Evolutionary conservation across 352 stramenopile species (phyloP), one percentile per base, ranked within the genome.

Genomic region (Pythium dissotocum): DNA sequence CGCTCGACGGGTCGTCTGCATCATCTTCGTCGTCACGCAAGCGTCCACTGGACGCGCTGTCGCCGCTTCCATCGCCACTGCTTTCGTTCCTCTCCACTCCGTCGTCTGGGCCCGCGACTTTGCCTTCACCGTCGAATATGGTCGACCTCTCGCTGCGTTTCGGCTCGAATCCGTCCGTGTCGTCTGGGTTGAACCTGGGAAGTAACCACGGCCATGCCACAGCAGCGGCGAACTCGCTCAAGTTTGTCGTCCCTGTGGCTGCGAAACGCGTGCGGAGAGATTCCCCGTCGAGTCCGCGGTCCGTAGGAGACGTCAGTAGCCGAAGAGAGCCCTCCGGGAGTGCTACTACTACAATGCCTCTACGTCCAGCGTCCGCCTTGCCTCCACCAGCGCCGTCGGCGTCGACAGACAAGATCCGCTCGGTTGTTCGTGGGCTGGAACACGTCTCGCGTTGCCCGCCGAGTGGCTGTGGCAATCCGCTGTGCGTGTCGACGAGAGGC

Each of bases 331-430:
- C 46, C 21, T 28, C 60, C 21, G 21, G 21, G 21, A 24, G 21
- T 24, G 21, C 21, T 24, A 66, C 10, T 36, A 30, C 18, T 30
- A 10, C 24, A 26, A 5, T 44, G n/a, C 32, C 36, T 6, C 36
- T 7, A 18, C 44, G 42, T 5, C 8, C 21, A n/a, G 57, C 55
- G 21, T 35, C 57, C 4, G 38, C 62, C 18, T 42, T 54, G 32
- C 48, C 61, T 44, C 32, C 63, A 7, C 14, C 62, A 6, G 49
- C 61, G 5, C 48, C 48, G 6, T 44, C 53, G 0, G 63, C 69
- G 16, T 71, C 69, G 36, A 58, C 57, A 30, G 70, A 72, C 32
- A 76, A 76, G 57, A 72, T 76, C 26, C 70, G 61, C 46, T 76
- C 70, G 0, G 70, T 76, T 8, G 63, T 72, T 18, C 64, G 70